A percentile compares a stretch with the other conserved stretches of the same genome.
Evolutionary conservation across 1,284 basidiomycete genomes (phyloP).

Genomic region (Sphaerobolus stellatus): DNA sequence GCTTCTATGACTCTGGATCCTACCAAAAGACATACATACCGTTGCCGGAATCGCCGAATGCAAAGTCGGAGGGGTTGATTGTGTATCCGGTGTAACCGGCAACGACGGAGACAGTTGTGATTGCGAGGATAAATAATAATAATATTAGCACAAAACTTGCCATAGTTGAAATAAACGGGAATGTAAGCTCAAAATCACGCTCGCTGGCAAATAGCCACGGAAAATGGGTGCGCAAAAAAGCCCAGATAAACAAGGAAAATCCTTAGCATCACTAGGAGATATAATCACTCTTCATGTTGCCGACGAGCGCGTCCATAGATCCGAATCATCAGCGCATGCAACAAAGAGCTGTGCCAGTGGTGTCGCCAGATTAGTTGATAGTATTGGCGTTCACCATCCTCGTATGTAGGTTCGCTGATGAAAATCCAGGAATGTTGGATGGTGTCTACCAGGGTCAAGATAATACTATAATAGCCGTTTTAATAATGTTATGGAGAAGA

Average conservation of each 20-base stretch:
- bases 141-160: background rate
- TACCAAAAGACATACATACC: no score
- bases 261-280: slow-evolving; percentile 30
- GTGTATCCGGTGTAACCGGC: slow-evolving; percentile 32
- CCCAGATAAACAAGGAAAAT: no score
- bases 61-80: slow-evolving; percentile 14
- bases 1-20: no score
- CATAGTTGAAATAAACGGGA: background rate
- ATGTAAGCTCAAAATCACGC: background rate
- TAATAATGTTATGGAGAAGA: no score
- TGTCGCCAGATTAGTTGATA: slow-evolving; percentile 28
- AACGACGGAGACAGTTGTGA: slow-evolving; percentile 35
- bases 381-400: slow-evolving; percentile 28
- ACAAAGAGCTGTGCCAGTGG: slow-evolving; percentile 40
- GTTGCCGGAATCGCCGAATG: slow-evolving; percentile 24
- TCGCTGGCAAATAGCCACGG: no score
- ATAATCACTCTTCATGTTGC: slow-evolving; percentile 37
- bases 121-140: no score
- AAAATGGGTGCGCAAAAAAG: no score
- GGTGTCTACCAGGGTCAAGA: slow-evolving; percentile 16
- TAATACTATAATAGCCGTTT: slow-evolving; percentile 28
- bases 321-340: no score
- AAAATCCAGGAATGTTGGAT: slow-evolving; percentile 38
- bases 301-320: no score
- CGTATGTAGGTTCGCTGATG: slow-evolving; percentile 24